Evolutionary conservation across 176 grass and related monocot species (phyloP).

Genomic region (Tillandsia leiboldiana): DNA sequence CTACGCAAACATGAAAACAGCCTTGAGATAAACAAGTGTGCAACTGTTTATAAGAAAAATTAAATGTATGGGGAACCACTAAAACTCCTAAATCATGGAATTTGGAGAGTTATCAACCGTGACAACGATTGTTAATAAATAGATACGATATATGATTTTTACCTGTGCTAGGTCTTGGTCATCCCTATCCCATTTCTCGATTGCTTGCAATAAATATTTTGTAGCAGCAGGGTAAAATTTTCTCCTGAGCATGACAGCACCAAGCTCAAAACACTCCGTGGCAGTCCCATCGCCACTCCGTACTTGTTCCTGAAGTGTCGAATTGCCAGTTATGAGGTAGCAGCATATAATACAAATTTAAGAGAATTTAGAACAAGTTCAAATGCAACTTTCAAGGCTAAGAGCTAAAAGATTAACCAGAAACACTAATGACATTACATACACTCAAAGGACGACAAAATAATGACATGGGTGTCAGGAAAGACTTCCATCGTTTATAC

Average conservation of each 20-base stretch:
- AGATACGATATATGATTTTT: constrained; percentile 7
- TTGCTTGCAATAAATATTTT: constrained; percentile 86
- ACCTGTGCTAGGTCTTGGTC: constrained; percentile 93
- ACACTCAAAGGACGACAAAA: too few relatives aligned
- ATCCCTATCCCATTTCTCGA: constrained; percentile 94
- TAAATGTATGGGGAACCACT: too few relatives aligned
- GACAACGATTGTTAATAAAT: neutral
- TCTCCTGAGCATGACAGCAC: constrained; percentile 95
- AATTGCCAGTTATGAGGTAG: neutral
- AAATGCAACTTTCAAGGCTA: too few relatives aligned
- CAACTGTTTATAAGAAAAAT: neutral
- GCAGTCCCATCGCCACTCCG: constrained; percentile 88
- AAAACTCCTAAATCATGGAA: too few relatives aligned
- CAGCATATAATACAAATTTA: neutral
- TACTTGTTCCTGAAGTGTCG: constrained; percentile 69
- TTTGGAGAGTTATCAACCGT: too few relatives aligned
- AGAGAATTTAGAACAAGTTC: neutral
- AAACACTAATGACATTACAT: too few relatives aligned
- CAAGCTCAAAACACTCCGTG: constrained; percentile 90
- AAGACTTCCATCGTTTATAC: neutral
- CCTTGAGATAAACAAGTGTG: neutral
- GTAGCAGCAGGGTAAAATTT: constrained; percentile 92
- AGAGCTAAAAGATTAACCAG: too few relatives aligned
- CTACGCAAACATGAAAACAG: neutral
- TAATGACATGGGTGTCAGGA: too few relatives aligned